Evolutionary conservation across 768 basidiomycete genomes (phyloP).

Genomic region (Thelephora ganbajun): DNA sequence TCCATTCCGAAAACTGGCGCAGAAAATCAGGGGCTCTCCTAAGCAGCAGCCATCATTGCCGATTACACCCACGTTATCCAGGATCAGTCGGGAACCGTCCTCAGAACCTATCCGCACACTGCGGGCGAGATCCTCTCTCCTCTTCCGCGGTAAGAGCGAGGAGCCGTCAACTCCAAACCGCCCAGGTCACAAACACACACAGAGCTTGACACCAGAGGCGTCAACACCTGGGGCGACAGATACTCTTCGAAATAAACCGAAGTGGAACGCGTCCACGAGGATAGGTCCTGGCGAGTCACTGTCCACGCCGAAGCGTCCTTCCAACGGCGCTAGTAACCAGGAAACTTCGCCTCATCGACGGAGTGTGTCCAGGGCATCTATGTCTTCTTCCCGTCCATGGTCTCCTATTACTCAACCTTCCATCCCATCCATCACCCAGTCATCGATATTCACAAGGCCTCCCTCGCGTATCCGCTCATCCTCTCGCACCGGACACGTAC

Average conservation of each 20-base stretch:
- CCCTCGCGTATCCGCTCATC: conserved; percentile 29
- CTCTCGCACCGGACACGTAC: conserved; percentile 19
- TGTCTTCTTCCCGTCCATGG: conserved; percentile 71
- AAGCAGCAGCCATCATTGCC: conserved; percentile 28
- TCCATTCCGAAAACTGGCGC: conserved; percentile 66
- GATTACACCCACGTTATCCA: conserved; percentile 21
- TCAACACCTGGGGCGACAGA: conserved; percentile 26
- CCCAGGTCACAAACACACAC: conserved; percentile 57
- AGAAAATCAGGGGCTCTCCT: conserved; percentile 35
- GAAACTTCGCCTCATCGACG: conserved; percentile 37
- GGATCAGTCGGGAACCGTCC: conserved; percentile 22
- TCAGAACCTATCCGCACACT: conserved; percentile 41
- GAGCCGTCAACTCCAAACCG: conserved; percentile 32
- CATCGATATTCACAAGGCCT: conserved; percentile 51
- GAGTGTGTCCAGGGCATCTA: conserved; percentile 60
- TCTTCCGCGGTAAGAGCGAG: conserved; percentile 23
- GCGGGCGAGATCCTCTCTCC: conserved; percentile 48
- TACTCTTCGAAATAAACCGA: conserved; percentile 16
- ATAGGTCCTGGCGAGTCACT: conserved; percentile 41
- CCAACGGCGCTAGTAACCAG: conserved; percentile 9
- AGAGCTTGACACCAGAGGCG: conserved; percentile 55
- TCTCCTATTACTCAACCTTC: conserved; percentile 56
- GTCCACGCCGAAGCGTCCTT: conserved; percentile 27
- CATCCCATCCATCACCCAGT: conserved; percentile 42
- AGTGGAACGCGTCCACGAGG: conserved; percentile 76